A percentile compares a stretch with the other conserved stretches of the same genome.
Conservation (phyloP, 1,284 basidiomycete genomes). For the Phlebopus sp. region DNA sequence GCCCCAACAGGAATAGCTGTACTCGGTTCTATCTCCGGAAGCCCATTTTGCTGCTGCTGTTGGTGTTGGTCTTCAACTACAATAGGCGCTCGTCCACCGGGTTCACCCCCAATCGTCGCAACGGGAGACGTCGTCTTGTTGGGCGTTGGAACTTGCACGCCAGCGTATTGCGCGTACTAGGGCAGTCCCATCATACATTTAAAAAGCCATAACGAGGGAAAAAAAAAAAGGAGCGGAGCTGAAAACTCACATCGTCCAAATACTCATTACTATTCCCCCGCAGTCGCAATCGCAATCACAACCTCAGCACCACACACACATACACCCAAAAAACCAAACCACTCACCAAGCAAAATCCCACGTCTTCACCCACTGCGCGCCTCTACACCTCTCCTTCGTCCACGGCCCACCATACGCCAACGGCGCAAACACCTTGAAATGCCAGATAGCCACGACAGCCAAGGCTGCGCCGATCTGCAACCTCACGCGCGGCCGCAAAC, state of each 20-base stretch:
- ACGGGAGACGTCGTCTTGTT: constrained; percentile 36
- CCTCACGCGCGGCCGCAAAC: constrained; percentile 72
- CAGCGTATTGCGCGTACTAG: constrained; percentile 56
- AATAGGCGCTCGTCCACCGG: constrained; percentile 44
- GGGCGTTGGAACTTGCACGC: constrained; percentile 37
- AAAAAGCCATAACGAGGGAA: no score
- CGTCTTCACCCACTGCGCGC: constrained; percentile 81
- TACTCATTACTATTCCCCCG: constrained; percentile 60
- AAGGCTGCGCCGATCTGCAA: constrained; percentile 79
- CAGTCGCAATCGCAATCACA: no score
- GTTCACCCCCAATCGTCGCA: constrained; percentile 46
- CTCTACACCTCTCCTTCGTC: constrained; percentile 79
- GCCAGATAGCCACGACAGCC: constrained; percentile 72
- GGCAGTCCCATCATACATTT: no score
- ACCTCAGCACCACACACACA: constrained; percentile 2
- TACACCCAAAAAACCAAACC: background rate
- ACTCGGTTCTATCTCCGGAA: constrained; percentile 20
- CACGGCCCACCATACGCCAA: constrained; percentile 84
- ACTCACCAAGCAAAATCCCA: constrained; percentile 96
- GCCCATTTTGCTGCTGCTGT: background rate
- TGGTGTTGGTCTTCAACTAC: constrained; percentile 40
- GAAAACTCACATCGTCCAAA: constrained; percentile 50
- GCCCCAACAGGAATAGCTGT: constrained; percentile 47
- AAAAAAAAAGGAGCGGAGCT: background rate
- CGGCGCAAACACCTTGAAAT: constrained; percentile 80